Evolutionary conservation across 306 rosid genomes (phyloP), one percentile per base, ranked within the genome.

Genomic region (Hippophae tibetana): DNA sequence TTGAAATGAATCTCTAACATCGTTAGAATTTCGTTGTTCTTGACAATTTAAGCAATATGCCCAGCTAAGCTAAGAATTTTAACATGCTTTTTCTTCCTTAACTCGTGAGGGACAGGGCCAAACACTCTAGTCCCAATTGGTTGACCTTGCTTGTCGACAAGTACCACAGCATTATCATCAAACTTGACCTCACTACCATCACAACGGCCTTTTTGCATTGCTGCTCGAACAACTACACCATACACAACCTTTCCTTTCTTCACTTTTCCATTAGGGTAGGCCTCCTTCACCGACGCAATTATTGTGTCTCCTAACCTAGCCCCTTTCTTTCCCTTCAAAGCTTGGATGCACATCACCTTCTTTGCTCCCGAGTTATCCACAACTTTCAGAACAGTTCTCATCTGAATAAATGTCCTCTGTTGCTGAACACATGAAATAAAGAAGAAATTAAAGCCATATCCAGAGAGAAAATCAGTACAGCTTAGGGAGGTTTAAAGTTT

Each of bases 131-230:
- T 90, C n/a, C 98, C 96, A 41, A 83, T 83, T 9, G 98, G 95
- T 58, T 85, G 92, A 14, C 98, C 95, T 74, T 87, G 92, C 81
- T 90, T 90, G 85, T 90, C 92, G 13, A 86, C 90, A 14, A 85
- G 85, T 23, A 89, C 89, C 59, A 79, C 96, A 7, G 86, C 88
- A 58, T 89, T 85, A 63, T 89, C 96, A 67, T 88, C 94, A 64
- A 88, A 79, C 83, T 79, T 88, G 69, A 88, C 90, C 80, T 88
- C 96, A 45, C 95, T 90, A 64, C 97, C 94, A 57, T 90, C 94
- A 44, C 90, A 85, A 0, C 94, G 84, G 23, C 96, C 89, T 52
- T 38, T 58, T 64, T 74, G 96, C 96, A 85, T 82, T 3, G 94
- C 87, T 0, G 89, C 87, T 14, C 84, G 77, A 38, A 84, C 96